Evolutionary conservation across 495 filamentous ascomycete genomes (phyloP).

Genomic region (Aspergillus saccharolyticus): DNA sequence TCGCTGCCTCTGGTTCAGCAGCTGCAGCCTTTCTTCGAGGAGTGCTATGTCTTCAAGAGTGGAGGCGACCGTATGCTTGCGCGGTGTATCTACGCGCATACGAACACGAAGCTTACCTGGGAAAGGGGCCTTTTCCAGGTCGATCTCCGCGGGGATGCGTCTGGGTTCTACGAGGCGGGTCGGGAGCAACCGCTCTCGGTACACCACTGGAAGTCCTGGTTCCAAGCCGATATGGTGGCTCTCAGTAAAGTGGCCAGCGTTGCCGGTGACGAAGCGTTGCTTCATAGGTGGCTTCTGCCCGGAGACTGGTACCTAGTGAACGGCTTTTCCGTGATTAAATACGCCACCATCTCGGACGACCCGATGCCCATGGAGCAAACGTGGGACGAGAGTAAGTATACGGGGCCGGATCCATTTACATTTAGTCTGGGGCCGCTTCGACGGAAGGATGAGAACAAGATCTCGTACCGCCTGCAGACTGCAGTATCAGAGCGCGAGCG

Average conservation of each 20-base stretch:
- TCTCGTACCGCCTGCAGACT: conserved; percentile 16
- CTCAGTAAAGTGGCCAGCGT: conserved; percentile 45
- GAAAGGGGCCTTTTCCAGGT: conserved; percentile 49
- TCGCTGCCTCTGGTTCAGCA: conserved; percentile 42
- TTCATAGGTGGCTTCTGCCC: conserved; percentile 51
- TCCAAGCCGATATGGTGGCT: conserved; percentile 47
- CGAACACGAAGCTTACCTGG: conserved; percentile 44
- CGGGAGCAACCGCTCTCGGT: conserved; percentile 46
- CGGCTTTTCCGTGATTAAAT: conserved; percentile 19
- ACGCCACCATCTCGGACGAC: conserved; percentile 12
- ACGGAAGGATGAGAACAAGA: conserved; percentile 16
- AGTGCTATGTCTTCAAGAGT: conserved; percentile 34
- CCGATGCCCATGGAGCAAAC: conserved; percentile 24
- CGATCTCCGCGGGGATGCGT: conserved; percentile 46
- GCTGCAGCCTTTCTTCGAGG: conserved; percentile 31
- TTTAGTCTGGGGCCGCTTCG: conserved; percentile 22
- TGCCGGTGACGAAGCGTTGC: conserved; percentile 51
- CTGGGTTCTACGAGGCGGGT: conserved; percentile 54
- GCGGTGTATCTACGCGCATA: conserved; percentile 50
- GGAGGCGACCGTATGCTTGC: conserved; percentile 45
- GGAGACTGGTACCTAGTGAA: conserved; percentile 24
- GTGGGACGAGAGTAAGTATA: conserved; percentile 20
- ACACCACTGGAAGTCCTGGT: conserved; percentile 57
- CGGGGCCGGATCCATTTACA: conserved; percentile 13
- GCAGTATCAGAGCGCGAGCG: conserved; percentile 9